Evolutionary conservation across 345 rosid genomes (phyloP).

Genomic region (Citrus cavaleriei): DNA sequence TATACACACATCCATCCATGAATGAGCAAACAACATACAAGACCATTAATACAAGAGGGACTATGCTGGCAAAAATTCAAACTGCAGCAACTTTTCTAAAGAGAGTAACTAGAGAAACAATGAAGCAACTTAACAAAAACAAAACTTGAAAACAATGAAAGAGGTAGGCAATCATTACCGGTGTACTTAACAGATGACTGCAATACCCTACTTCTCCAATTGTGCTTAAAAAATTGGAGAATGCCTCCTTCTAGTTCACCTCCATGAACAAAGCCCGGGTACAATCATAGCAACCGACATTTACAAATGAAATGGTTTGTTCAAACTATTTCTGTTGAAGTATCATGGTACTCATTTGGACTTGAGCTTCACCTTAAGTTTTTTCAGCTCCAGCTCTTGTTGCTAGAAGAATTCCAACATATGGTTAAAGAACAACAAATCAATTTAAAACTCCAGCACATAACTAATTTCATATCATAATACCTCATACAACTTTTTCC

Average conservation of each 20-base stretch:
- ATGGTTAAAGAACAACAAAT: constrained; percentile 7
- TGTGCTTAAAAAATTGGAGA: neutral
- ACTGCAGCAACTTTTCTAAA: neutral
- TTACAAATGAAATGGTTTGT: neutral
- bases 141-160: neutral
- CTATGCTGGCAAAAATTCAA: neutral
- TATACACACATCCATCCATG: neutral
- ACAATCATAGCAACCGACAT: neutral
- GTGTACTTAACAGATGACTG: neutral
- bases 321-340: neutral
- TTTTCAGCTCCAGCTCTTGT: constrained; percentile 50
- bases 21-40: neutral
- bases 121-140: neutral
- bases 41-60: neutral
- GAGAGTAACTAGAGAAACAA: neutral
- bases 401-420: constrained; percentile 32
- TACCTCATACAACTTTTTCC: constrained; percentile 48
- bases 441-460: neutral
- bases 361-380: constrained; percentile 39
- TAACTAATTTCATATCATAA: neutral
- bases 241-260: neutral
- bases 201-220: neutral
- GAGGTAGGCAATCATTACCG: neutral
- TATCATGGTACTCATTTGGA: constrained; percentile 24
- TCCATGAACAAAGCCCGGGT: neutral